Conservation (phyloP, 768 basidiomycete species). For the Pilatotrama ljubarskyi region DNA sequence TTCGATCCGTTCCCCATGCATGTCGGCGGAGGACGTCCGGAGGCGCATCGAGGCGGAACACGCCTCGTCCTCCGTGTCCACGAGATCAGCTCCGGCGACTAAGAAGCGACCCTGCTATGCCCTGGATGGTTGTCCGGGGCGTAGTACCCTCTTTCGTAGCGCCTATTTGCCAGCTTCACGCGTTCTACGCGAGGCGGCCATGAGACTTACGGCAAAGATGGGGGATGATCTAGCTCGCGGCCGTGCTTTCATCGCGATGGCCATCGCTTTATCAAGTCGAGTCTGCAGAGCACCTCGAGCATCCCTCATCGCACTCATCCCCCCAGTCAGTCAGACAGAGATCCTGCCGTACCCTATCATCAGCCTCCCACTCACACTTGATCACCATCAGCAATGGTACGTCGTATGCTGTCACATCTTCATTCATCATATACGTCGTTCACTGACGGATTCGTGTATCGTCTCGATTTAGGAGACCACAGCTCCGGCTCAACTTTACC, state of each 20-base stretch:
- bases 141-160: not conserved
- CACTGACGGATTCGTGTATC: not conserved
- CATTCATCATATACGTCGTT: too few species aligned
- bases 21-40: not conserved
- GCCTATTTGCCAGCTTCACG: not conserved
- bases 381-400: not conserved
- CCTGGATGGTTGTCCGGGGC: not conserved
- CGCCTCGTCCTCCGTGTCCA: not conserved
- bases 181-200: conserved; percentile 1
- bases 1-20: not conserved
- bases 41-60: not conserved
- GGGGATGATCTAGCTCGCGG: not conserved
- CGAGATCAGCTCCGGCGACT: not conserved
- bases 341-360: not conserved
- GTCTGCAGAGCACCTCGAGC: not conserved
- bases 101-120: not conserved
- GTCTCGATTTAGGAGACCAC: not conserved
- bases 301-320: not conserved
- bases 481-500: not conserved
- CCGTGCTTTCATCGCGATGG: not conserved
- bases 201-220: not conserved
- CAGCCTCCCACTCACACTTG: not conserved
- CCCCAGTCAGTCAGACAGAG: not conserved
- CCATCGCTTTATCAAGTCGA: not conserved
- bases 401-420: too few species aligned